Evolutionary conservation across 108 stramenopile species (phyloP).

Genomic region (Chaetoceros tenuissimus): DNA sequence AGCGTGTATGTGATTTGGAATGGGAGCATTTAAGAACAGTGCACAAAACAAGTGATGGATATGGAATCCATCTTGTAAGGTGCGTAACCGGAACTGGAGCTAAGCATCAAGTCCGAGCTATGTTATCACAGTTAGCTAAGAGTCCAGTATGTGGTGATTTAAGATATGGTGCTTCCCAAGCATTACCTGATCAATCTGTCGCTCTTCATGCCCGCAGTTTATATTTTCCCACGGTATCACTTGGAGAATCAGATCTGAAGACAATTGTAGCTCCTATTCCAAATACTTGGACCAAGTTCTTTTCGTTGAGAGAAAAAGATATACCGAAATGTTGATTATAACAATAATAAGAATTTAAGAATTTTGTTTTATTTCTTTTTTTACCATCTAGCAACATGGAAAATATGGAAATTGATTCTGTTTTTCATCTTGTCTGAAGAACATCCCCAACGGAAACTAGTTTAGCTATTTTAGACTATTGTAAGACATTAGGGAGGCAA

Average conservation of each 20-base stretch:
- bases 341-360: too few species aligned
- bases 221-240: conserved; percentile 33
- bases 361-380: too few species aligned
- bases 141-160: conserved; percentile 67
- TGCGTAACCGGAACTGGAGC: conserved; percentile 61
- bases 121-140: conserved; percentile 43
- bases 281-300: conserved; percentile 38
- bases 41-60: too few species aligned
- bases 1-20: conserved; percentile 35
- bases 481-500: too few species aligned
- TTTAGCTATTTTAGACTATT: too few species aligned
- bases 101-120: conserved; percentile 76
- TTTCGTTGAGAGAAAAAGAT: conserved; percentile 10
- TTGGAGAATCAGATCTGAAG: conserved; percentile 41
- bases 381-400: too few species aligned
- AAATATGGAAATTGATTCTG: too few species aligned
- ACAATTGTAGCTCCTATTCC: conserved; percentile 50
- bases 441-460: too few species aligned
- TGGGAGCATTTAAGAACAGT: conserved; percentile 31
- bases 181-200: conserved; percentile 68
- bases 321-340: not conserved
- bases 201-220: conserved; percentile 71
- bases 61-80: conserved; percentile 27
- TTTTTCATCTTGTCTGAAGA: too few species aligned
- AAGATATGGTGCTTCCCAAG: conserved; percentile 47